Base-by-base conservation (phyloP, 192 early-diverging fungal species). In the Ramicandelaber brevisporus region DNA sequence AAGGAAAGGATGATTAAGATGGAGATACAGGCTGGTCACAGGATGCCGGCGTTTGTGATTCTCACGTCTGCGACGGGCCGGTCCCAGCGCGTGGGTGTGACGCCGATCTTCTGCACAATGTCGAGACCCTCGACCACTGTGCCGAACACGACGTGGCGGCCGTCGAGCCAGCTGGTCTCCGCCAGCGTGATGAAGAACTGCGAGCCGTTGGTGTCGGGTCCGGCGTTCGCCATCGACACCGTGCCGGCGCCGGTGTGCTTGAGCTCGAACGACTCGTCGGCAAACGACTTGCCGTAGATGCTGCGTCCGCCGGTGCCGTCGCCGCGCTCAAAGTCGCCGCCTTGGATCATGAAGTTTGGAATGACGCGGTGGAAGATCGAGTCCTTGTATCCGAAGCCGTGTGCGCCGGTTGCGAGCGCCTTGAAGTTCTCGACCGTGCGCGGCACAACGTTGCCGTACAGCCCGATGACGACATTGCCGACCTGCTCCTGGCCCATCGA, bases 391-490 rank as follows among this genome's bases (percentile, higher is more conserved):
- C 55, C 51, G 17, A 38, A 43, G 10, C 48, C 56, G 21, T 62
- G 33, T 26, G 47, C 45, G 17, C 65, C 63, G 5, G 44, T 42
- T 4, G 48, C 37, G 26, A 80, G 53, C 17, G 60, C 63, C 17
- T 64, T 63, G 60, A 96, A 96, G 71, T 96, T 96, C 55, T 89
- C 80, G 11, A 76, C 70, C 8, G 86, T 92, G 61, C 74, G 72
- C 44, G 89, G 89, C 11, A 78, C 74, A 13, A 73, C 73, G 48
- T 96, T 78, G 29, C 65, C 70, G 47, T 82, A 87, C 19, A 57
- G 45, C 5, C 45, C 55, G 16, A 57, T 52, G 7, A 43, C 46
- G 21, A 57, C 37, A 26, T 42, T 38, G 8, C 55, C 76, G n/a
- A 78, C 53, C 27, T 58, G 33, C 37, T 72, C 39, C 55, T 65